Evolutionary conservation across 768 basidiomycete species (phyloP).

Genomic region (Leccinellum albellum): DNA sequence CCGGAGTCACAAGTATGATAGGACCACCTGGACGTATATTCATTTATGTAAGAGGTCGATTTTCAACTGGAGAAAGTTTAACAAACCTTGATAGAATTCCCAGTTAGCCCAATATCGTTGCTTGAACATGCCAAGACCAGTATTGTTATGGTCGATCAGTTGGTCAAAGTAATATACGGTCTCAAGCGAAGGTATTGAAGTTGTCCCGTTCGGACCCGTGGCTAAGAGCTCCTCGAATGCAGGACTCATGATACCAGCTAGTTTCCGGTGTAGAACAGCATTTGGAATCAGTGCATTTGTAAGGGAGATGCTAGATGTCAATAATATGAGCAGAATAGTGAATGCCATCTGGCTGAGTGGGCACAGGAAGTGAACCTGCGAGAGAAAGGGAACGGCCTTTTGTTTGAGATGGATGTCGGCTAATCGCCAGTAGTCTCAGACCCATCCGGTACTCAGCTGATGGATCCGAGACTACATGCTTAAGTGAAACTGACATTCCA

Average conservation of each 20-base stretch:
- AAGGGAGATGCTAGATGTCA: constrained; percentile 10
- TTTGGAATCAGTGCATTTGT: constrained; percentile 17
- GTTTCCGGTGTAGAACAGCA: constrained; percentile 21
- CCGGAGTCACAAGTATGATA: constrained; percentile 48
- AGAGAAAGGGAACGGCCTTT: background rate
- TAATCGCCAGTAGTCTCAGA: background rate
- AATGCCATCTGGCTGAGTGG: no score
- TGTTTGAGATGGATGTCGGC: background rate
- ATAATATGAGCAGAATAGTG: constrained; percentile 1
- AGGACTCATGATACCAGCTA: constrained; percentile 12
- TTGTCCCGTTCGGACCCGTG: constrained; percentile 21
- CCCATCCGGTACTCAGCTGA: background rate
- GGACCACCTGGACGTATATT: constrained; percentile 20
- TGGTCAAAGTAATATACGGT: constrained; percentile 33
- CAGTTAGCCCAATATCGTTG: constrained; percentile 72
- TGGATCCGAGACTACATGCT: no score
- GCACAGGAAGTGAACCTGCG: background rate
- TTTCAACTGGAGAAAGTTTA: background rate
- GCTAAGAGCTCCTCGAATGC: constrained; percentile 6
- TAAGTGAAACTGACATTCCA: no score
- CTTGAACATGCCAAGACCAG: constrained; percentile 66
- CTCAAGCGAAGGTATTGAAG: constrained; percentile 24
- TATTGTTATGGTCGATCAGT: constrained; percentile 45
- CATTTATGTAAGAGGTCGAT: background rate
- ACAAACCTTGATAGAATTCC: constrained; percentile 56